Evolutionary conservation across 2,329 filamentous ascomycete genomes (phyloP), one percentile per base, ranked within the genome.

Genomic region (Davidsoniella eucalypti): DNA sequence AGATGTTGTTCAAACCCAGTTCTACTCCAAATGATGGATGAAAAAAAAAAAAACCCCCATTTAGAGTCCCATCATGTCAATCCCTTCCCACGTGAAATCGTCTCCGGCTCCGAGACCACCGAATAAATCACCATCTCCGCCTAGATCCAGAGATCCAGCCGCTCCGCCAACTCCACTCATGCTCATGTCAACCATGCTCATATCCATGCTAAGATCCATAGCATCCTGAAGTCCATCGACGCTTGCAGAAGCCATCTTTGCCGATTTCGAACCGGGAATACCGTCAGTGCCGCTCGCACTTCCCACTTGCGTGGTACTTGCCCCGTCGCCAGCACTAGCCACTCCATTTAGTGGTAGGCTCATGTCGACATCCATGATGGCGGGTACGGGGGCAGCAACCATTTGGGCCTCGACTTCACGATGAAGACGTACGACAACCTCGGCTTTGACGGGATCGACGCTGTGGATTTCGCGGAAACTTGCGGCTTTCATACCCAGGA

Each of bases 361-460:
- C 47, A 73, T 64, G 37, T 66, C 67, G 4, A 61, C 60, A 21
- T 60, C 60, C 42, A 73, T 62, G 56, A 73, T 67, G 2, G 61
- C 57, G 48, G 65, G 64, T 3, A 63, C 58, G 49, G 64, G 63
- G 18, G 64, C 63, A 57, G 60, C 63, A 33, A 67, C 65, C 67
- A 83, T 71, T 59, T 82, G 79, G n/a, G 73, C 70, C 61, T 85
- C 79, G 9, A 84, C 78, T 2, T 71, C 69, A 23, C 79, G 69
- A 59, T 81, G 68, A 6, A 84, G 69, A 6, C 80, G 75, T 8
- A 82, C 73, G 12, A 78, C 65, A 7, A 72, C 72, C 61, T 84
- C 80, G 1, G 78, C 78, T 42, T 75, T 64, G 16, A 66, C 63
- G 1, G 69, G 65, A 52, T 82, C 78, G n/a, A 65, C 65, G 57